Conservation (phyloP, 495 filamentous ascomycete species). For the Trichodelitschia bisporula region DNA sequence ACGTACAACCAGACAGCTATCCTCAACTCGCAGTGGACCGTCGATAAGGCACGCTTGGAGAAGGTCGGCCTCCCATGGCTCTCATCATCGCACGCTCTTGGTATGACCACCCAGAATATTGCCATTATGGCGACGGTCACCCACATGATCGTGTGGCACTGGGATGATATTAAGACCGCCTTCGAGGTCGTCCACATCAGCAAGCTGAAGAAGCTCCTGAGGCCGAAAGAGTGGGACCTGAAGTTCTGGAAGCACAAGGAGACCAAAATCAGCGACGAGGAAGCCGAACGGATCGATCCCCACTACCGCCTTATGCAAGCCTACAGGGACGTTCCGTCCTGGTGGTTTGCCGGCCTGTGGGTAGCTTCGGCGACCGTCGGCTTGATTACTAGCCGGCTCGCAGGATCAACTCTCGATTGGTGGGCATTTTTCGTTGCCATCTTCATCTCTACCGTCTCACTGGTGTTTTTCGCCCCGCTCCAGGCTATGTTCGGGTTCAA, state of each 20-base stretch:
- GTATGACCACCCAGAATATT: conserved; percentile 20
- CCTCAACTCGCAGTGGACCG: conserved; percentile 16
- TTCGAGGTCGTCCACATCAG: too few species aligned
- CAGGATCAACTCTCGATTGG: conserved; percentile 21
- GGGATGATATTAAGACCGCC: conserved; percentile 13
- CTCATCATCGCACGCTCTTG: conserved; percentile 18
- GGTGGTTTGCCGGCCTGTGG: conserved; percentile 27
- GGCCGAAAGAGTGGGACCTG: too few species aligned
- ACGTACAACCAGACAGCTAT: conserved; percentile 10
- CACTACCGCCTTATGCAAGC: conserved; percentile 22
- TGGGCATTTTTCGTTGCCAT: conserved; percentile 29
- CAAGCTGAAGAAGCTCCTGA: too few species aligned
- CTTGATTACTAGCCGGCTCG: conserved; percentile 21
- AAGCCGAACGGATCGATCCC: conserved; percentile 18
- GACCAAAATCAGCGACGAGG: too few species aligned
- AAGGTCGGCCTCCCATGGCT: conserved; percentile 12
- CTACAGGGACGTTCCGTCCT: conserved; percentile 28
- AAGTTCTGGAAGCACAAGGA: conserved; percentile 14
- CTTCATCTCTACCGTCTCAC: conserved; percentile 15
- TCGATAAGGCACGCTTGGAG: conserved; percentile 17
- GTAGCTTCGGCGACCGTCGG: conserved; percentile 24
- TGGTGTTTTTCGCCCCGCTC: conserved; percentile 16
- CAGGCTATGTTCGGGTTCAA: conserved; percentile 19
- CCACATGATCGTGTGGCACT: conserved; percentile 17
- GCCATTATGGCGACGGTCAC: conserved; percentile 19